Conservation (phyloP, 1,284 basidiomycete genomes). For the Malassezia equina region DNA sequence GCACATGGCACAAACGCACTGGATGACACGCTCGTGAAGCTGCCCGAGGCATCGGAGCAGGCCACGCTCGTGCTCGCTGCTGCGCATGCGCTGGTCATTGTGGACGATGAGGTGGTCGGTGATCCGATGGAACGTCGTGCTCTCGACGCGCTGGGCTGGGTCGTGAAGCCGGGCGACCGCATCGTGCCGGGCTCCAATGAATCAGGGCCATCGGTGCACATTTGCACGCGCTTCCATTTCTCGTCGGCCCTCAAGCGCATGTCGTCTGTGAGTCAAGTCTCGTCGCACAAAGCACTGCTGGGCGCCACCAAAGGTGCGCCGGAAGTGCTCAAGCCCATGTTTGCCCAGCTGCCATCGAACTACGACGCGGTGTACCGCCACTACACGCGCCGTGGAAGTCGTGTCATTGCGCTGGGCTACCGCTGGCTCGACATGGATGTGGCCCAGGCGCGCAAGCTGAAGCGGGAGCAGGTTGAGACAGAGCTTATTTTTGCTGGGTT, state of each 20-base stretch:
- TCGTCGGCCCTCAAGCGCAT: conserved; percentile 47
- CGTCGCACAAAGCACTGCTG: conserved; percentile 26
- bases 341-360: conserved; percentile 31
- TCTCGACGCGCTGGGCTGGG: conserved; percentile 82
- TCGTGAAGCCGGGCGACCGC: conserved; percentile 60
- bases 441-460: conserved; percentile 22
- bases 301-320: conserved; percentile 45
- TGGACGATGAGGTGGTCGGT: conserved; percentile 83
- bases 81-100: conserved; percentile 84
- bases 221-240: conserved; percentile 46
- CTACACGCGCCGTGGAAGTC: conserved; percentile 42
- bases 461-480: conserved; percentile 38
- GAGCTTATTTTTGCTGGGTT: conserved; percentile 42
- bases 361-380: conserved; percentile 46
- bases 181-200: conserved; percentile 14
- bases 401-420: conserved; percentile 46
- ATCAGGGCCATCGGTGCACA: conserved; percentile 26
- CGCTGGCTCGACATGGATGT: conserved; percentile 30
- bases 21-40: conserved; percentile 56
- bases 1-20: conserved; percentile 3
- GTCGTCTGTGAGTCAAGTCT: conserved; percentile 39
- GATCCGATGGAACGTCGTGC: conserved; percentile 99
- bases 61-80: conserved; percentile 82
- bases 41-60: conserved; percentile 64
- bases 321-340: conserved; percentile 45